phyloP scores from a whole-genome alignment of 805 yeast genomes.

The Starmerella gropengiesseri region DNA sequence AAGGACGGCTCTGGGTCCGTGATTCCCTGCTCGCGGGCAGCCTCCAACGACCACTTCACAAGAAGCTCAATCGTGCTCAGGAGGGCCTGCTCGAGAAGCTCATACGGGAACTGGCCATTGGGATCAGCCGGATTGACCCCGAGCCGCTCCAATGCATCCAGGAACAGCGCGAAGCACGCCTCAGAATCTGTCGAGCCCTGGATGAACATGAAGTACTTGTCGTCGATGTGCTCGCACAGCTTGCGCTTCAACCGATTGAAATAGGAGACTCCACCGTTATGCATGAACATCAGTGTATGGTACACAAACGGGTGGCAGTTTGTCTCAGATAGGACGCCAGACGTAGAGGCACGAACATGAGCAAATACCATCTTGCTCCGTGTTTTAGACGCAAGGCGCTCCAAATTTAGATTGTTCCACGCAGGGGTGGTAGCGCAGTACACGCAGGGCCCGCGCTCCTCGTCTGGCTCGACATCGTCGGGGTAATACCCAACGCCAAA shows the following conservation, averaged over 20 bases:
- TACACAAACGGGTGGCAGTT: constrained; percentile 94
- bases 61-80: constrained; percentile 61
- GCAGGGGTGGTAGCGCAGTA: constrained; percentile 89
- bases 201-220: constrained; percentile 63
- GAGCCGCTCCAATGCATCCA: constrained; percentile 62
- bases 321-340: constrained; percentile 87
- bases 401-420: constrained; percentile 90
- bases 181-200: constrained; percentile 97
- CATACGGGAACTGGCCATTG: constrained; percentile 40
- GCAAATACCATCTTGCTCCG: constrained; percentile 78
- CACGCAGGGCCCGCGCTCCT: constrained; percentile 71
- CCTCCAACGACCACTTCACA: constrained; percentile 66
- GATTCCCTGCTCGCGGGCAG: constrained; percentile 32
- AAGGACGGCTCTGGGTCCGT: constrained; percentile 59
- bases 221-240: constrained; percentile 61
- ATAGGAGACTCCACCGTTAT: constrained; percentile 71
- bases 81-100: constrained; percentile 54
- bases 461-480: constrained; percentile 39
- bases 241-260: constrained; percentile 64
- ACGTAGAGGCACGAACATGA: constrained; percentile 91
- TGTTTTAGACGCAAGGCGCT: constrained; percentile 78
- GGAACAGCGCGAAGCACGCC: constrained; percentile 80
- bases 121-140: constrained; percentile 61
- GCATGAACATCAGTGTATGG: constrained; percentile 89
- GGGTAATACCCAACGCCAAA: constrained; percentile 92